These are phyloP conservation scores for Akanthomyces dipterigenus DNA, from an alignment of 2,329 filamentous ascomycete species.

Conservation along the genomic window DNA sequence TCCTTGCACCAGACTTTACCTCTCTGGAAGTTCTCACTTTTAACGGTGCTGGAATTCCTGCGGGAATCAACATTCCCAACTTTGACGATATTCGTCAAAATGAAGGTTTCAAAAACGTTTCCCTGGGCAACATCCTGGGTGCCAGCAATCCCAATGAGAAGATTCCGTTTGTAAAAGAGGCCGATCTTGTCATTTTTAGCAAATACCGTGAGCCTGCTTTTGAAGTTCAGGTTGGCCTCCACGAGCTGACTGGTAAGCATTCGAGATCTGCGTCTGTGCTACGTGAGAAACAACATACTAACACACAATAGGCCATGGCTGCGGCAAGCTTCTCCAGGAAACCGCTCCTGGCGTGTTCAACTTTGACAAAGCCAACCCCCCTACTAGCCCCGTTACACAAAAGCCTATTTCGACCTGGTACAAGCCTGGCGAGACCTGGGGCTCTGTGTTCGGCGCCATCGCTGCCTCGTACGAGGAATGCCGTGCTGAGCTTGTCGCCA, in stretches of 20 bases:
- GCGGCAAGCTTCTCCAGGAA: conserved; percentile 89
- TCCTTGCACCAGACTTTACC: conserved; percentile 92
- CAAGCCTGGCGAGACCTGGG: conserved; percentile 93
- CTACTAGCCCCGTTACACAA: conserved; percentile 69
- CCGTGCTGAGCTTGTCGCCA: conserved; percentile 87
- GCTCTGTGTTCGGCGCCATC: conserved; percentile 80
- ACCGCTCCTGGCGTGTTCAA: conserved; percentile 77
- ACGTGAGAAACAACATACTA: not conserved
- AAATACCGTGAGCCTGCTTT: conserved; percentile 83
- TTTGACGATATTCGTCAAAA: conserved; percentile 74
- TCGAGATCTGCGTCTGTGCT: not conserved
- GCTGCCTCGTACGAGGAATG: conserved; percentile 92
- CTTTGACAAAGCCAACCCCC: conserved; percentile 77
- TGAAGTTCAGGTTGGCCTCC: conserved; percentile 91
- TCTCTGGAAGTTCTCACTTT: conserved; percentile 88
- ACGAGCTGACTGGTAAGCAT: conserved; percentile 61
- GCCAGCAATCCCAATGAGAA: conserved; percentile 90
- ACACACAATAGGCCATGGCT: conserved; percentile 61
- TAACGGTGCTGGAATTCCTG: conserved; percentile 56
- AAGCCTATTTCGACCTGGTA: conserved; percentile 83
- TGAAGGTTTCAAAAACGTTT: conserved; percentile 89
- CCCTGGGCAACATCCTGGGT: conserved; percentile 83
- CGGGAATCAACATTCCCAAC: conserved; percentile 63
- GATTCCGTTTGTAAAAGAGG: conserved; percentile 78
- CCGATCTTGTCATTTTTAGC: conserved; percentile 71